Percentiles rank a stretch among this genome's conserved stretches.
These are phyloP conservation scores for Quercus mongolica DNA, from an alignment of 306 rosid species.

Conservation along the genomic window DNA sequence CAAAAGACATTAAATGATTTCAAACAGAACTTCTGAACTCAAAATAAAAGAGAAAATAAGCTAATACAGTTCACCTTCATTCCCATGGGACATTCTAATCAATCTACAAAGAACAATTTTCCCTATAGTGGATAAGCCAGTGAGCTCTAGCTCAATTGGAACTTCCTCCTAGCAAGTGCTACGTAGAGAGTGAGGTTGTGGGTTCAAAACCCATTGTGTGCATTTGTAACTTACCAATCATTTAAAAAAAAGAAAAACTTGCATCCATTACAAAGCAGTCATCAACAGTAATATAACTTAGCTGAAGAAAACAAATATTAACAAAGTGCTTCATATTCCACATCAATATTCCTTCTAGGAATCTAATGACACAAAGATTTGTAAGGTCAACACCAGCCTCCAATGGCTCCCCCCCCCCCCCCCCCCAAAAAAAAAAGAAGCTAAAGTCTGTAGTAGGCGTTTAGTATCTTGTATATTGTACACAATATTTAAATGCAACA, in stretches of 20 bases:
- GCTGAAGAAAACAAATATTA: not conserved
- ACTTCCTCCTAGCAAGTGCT: no score
- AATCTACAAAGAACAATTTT: not conserved
- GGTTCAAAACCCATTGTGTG: no score
- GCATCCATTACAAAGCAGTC: not conserved
- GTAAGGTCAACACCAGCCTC: not conserved
- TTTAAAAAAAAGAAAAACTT: not conserved
- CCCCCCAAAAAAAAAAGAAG: no score
- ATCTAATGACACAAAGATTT: not conserved
- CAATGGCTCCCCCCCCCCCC: not conserved
- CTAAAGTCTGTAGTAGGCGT: not conserved
- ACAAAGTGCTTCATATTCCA: not conserved
- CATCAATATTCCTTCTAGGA: not conserved
- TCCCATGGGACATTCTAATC: not conserved
- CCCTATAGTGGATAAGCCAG: not conserved
- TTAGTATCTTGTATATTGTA: not conserved
- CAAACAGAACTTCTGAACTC: not conserved
- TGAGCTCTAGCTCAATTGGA: no score
- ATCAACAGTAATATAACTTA: not conserved
- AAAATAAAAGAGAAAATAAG: not conserved
- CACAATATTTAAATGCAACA: not conserved
- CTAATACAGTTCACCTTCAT: not conserved
- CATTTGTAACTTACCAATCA: no score
- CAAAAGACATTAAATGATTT: not conserved
- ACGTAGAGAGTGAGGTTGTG: no score